These are phyloP conservation scores for Debaryomyces singareniensis DNA, from an alignment of 1,139 yeast species.

Conservation along the genomic window DNA sequence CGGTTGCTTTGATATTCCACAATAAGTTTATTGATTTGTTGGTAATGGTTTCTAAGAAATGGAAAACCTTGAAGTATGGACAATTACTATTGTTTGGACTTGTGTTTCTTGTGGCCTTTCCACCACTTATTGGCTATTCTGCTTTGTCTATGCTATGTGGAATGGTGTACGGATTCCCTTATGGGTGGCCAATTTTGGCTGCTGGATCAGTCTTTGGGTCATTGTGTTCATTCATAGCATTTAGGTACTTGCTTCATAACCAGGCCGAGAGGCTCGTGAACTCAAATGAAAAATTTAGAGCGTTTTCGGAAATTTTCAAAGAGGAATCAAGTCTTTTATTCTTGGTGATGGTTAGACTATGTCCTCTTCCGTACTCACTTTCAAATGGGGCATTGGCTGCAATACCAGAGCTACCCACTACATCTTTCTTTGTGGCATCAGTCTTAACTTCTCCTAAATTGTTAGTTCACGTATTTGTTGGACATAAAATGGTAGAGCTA, in stretches of 20 bases:
- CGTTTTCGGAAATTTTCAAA: slow-evolving; percentile 64
- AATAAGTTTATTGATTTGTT: slow-evolving; percentile 35
- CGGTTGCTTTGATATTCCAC: slow-evolving; percentile 43
- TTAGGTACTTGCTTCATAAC: slow-evolving; percentile 52
- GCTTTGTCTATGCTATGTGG: slow-evolving; percentile 67
- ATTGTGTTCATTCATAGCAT: slow-evolving; percentile 60
- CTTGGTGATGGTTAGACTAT: slow-evolving; percentile 66
- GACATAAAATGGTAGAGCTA: slow-evolving; percentile 65
- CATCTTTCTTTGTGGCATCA: slow-evolving; percentile 66
- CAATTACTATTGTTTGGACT: slow-evolving; percentile 44
- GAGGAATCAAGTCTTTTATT: slow-evolving; percentile 61
- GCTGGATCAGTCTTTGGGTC: slow-evolving; percentile 70
- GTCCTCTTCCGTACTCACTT: slow-evolving; percentile 90
- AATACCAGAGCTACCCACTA: slow-evolving; percentile 62
- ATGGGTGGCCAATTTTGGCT: slow-evolving; percentile 77
- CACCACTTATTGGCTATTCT: slow-evolving; percentile 84
- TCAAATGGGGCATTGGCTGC: slow-evolving; percentile 91
- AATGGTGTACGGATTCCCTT: slow-evolving; percentile 73
- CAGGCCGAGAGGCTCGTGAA: slow-evolving; percentile 47
- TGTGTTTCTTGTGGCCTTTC: slow-evolving; percentile 53
- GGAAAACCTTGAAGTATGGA: slow-evolving; percentile 45
- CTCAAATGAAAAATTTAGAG: slow-evolving; percentile 60
- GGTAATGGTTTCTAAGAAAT: slow-evolving; percentile 39
- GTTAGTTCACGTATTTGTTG: slow-evolving; percentile 71
- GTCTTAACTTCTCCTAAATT: slow-evolving; percentile 75